A percentile compares a stretch with the other conserved stretches of the same genome.
phyloP scores from a whole-genome alignment of 2,329 filamentous ascomycete species.

The Thelonectria olida region DNA sequence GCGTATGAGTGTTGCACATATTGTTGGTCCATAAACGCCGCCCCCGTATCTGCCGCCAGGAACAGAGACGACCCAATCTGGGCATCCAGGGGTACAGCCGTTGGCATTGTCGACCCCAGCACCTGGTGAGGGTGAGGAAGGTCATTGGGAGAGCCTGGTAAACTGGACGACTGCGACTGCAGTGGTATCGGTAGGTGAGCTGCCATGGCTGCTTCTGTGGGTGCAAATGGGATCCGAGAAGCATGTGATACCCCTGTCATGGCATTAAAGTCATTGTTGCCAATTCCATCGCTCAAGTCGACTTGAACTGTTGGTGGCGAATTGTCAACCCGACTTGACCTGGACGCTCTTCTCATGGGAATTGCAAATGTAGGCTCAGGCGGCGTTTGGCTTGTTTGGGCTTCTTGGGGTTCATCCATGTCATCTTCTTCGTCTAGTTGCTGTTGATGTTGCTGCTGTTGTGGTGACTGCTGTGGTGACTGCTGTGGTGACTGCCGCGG shows the following conservation, averaged over 20 bases:
- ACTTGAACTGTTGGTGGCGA: conserved; percentile 26
- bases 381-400: neutral
- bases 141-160: conserved; percentile 25
- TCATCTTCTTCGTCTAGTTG: neutral
- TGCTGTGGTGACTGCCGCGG: neutral
- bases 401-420: neutral
- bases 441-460: conserved; percentile 4
- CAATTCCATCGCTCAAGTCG: conserved; percentile 33
- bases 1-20: conserved; percentile 44
- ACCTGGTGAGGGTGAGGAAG: conserved; percentile 37
- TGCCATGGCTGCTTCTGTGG: conserved; percentile 27
- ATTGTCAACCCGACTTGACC: conserved; percentile 27
- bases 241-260: conserved; percentile 34
- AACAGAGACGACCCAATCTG: conserved; percentile 52
- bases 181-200: conserved; percentile 34
- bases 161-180: conserved; percentile 31
- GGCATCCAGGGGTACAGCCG: conserved; percentile 43
- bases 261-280: conserved; percentile 33
- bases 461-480: neutral
- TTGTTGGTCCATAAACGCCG: conserved; percentile 46
- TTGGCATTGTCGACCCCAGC: conserved; percentile 35
- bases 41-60: conserved; percentile 49
- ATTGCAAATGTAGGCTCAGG: neutral
- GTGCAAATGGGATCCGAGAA: conserved; percentile 37
- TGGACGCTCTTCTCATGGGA: conserved; percentile 3